These are phyloP conservation scores for Phialocephala subalpina DNA, from an alignment of 2,329 filamentous ascomycete genomes.

Conservation along the genomic window DNA sequence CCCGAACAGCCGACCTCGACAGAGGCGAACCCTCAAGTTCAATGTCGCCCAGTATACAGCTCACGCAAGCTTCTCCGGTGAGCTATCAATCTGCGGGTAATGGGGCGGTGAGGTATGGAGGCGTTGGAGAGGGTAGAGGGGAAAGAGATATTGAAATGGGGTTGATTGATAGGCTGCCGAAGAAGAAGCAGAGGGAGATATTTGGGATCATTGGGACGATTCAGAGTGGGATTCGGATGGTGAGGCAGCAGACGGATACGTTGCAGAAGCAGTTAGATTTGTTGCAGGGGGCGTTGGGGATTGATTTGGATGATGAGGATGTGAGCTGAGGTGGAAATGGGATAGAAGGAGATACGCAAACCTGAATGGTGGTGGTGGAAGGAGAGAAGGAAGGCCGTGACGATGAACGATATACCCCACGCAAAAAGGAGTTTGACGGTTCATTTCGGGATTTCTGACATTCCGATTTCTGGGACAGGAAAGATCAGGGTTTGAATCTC, in stretches of 20 bases:
- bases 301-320: slow-evolving; percentile 31
- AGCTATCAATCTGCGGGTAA: not conserved
- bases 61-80: slow-evolving; percentile 4
- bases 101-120: not conserved
- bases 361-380: not conserved
- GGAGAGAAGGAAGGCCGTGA: not conserved
- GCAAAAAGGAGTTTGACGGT: not conserved
- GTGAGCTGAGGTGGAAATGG: too few species aligned
- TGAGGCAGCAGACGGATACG: slow-evolving; percentile 36
- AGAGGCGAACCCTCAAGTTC: slow-evolving; percentile 20
- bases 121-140: not conserved
- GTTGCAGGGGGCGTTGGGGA: slow-evolving; percentile 32
- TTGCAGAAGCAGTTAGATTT: slow-evolving; percentile 37
- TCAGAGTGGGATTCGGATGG: slow-evolving; percentile 36
- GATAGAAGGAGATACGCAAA: too few species aligned
- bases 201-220: slow-evolving; percentile 38
- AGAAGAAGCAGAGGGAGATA: slow-evolving; percentile 38
- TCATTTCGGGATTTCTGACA: not conserved
- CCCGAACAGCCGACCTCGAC: not conserved
- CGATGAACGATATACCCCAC: not conserved
- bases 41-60: slow-evolving; percentile 25
- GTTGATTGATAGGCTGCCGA: slow-evolving; percentile 36
- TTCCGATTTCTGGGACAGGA: not conserved
- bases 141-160: not conserved
- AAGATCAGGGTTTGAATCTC: too few species aligned